Percentiles rank a stretch among this genome's conserved stretches.
phyloP scores from a whole-genome alignment of 768 basidiomycete genomes.

The Leccinum imitatum region DNA sequence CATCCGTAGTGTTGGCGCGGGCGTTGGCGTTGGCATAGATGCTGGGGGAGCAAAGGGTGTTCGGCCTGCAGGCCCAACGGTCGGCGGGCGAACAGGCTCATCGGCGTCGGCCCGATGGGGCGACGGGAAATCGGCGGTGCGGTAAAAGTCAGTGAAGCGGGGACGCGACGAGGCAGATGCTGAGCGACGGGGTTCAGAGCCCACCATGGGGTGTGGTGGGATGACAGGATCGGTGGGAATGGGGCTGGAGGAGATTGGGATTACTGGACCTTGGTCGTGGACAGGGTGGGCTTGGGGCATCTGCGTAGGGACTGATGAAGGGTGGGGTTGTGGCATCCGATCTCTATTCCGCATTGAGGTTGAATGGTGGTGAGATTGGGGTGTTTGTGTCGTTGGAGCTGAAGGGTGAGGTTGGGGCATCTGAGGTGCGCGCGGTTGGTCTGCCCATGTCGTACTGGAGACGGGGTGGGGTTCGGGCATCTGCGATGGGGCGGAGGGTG shows the following conservation, averaged over 20 bases:
- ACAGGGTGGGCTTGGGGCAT: slow-evolving; percentile 23
- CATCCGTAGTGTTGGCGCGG: slow-evolving; percentile 1
- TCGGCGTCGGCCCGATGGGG: neutral
- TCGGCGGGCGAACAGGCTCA: slow-evolving; percentile 8
- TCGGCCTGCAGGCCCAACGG: slow-evolving; percentile 8
- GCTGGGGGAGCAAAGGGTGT: slow-evolving; percentile 11
- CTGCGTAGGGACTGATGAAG: neutral
- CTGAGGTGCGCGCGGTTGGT: neutral
- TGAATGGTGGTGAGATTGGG: neutral
- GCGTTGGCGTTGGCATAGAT: slow-evolving; percentile 7
- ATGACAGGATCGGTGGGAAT: slow-evolving; percentile 15
- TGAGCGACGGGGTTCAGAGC: slow-evolving; percentile 9
- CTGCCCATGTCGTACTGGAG: neutral
- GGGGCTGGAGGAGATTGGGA: slow-evolving; percentile 19
- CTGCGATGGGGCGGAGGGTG: neutral
- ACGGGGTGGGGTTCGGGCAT: neutral
- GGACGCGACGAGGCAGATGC: slow-evolving; percentile 16
- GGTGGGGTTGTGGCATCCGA: neutral
- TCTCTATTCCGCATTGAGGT: neutral
- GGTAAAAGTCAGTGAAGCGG: slow-evolving; percentile 32
- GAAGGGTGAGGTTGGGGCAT: neutral
- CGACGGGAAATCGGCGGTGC: slow-evolving; percentile 13
- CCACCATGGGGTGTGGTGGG: slow-evolving; percentile 21
- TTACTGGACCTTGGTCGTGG: slow-evolving; percentile 1
- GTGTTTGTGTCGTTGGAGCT: neutral